Base-by-base conservation (phyloP, 2,329 filamentous ascomycete species). In the Fonsecaea multimorphosa region DNA sequence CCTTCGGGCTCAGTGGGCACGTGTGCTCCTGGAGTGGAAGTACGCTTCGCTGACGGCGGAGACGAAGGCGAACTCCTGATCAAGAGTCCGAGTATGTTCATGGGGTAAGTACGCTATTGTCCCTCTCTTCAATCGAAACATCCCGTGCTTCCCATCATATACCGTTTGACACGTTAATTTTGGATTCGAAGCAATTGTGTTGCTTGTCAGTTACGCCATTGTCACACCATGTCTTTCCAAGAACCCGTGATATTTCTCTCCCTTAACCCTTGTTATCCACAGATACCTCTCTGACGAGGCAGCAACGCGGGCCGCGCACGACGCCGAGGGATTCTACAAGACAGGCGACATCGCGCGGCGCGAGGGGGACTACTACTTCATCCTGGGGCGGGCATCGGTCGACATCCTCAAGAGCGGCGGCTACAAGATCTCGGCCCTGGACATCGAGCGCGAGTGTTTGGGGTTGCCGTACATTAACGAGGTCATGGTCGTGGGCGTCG, bases 351-450 rank as follows among this genome's bases (percentile, higher is more conserved):
- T 73, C n/a, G 71, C 67, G 5, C 24, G 67, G n/a, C 58, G 64
- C 3, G 61, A 71, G 16, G 65, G 61, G 5, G 19, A 19, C n/a
- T 11, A 77, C 74, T 82, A 80, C 68, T 82, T 73, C 57, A 82
- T 83, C 55, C 68, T 81, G 29, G 82, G 81, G 16, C 76, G 81
- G 19, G 79, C 78, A 4, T 79, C 76, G 27, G 72, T 81, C 12
- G 81, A 82, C 65, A 82, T 84, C 24, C 80, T 84, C 70, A 83
- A 84, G 66, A 79, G 77, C 2, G 81, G 81, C 6, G 82, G 81
- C 0, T 83, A 83, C 70, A 84, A 83, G 73, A 80, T 83, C 56
- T 80, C 78, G 53, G 72, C 38, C 72, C 82, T 3, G 1, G 82
- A 84, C 46, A 79, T 84, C 52, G 82, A 84, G 72, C 75, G 80